phyloP scores from a whole-genome alignment of 1,139 yeast genomes.

The Lodderomyces parapsilosis region DNA sequence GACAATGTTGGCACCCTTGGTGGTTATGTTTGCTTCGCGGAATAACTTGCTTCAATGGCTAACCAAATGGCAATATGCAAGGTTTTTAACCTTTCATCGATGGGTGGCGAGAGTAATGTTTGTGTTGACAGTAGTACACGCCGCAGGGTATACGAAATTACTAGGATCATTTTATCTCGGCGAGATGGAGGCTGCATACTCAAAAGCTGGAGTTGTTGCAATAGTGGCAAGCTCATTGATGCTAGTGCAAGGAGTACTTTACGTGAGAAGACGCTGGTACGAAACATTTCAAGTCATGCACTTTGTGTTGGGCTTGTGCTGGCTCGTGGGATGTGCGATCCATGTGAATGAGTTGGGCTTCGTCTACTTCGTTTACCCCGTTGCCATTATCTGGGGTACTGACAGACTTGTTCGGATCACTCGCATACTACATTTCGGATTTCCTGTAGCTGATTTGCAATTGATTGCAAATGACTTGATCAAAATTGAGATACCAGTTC shows the following conservation, averaged over 20 bases:
- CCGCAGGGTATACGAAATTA: slow-evolving; percentile 35
- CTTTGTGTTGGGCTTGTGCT: slow-evolving; percentile 40
- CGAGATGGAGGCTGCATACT: slow-evolving; percentile 5
- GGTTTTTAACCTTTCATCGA: slow-evolving; percentile 38
- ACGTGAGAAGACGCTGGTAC: slow-evolving; percentile 42
- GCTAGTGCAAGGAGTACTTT: slow-evolving; percentile 37
- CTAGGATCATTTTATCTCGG: slow-evolving; percentile 6
- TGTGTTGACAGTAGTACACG: slow-evolving; percentile 30
- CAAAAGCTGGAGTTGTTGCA: slow-evolving; percentile 29
- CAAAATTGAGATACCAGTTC: slow-evolving; percentile 40
- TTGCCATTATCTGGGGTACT: slow-evolving; percentile 42
- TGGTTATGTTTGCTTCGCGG: slow-evolving; percentile 44
- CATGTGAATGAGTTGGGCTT: slow-evolving; percentile 44
- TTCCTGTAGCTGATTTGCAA: slow-evolving; percentile 34
- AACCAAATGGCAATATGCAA: slow-evolving; percentile 38
- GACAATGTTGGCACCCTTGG: slow-evolving; percentile 30
- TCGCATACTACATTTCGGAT: slow-evolving; percentile 37
- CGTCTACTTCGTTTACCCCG: slow-evolving; percentile 36
- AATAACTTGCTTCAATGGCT: slow-evolving; percentile 43
- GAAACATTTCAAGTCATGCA: slow-evolving; percentile 44
- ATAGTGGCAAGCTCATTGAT: slow-evolving; percentile 34
- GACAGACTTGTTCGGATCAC: slow-evolving; percentile 42
- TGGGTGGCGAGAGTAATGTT: slow-evolving; percentile 37
- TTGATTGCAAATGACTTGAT: slow-evolving; percentile 40
- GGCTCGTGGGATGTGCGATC: slow-evolving; percentile 41